Base-by-base conservation (phyloP, 169 alveolate genomes). In the Plasmodium fragile region DNA sequence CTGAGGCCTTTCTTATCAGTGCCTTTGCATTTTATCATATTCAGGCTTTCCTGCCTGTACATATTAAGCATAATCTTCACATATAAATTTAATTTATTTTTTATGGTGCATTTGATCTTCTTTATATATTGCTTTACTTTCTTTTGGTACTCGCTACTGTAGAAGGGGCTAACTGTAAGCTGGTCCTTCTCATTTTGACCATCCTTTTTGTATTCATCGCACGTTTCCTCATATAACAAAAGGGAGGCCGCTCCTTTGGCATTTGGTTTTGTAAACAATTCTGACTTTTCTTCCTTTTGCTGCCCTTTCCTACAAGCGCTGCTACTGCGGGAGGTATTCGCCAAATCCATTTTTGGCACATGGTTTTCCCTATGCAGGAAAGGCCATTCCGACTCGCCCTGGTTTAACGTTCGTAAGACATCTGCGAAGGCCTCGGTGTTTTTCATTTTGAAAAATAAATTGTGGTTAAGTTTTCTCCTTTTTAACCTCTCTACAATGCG, bases 31-130 rank as follows among this genome's bases (percentile, higher is more conserved):
- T 78, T 78, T 77, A 78, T 36, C 45, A 59, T 30, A 78, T 39
- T 52, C 36, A 16, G 22, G 18, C 90, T 52, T 32, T 87, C 93
- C 43, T 87, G 71, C 30, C 32, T 87, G 71, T 87, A 87, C 36
- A 77, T 70, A 18, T 77, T n/a, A 36, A 87, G 82, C 90, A 87
- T 87, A 59, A 87, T 39, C 43, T 87, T 77, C 25, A 87, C 93
- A 30, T 87, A 87, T 11, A 87, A 59, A 55, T 77, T 87, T 39
- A 75, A 34, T 65, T 87, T 87, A 79, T 87, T 87, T 45, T 52
- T 87, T 41, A 87, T 78, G n/a, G 71, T 78, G 13, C 13, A 65
- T 28, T 87, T 78, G 22, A 78, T 41, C 36, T 59, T 79, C 81
- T 87, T 79, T 36, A 22, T 13, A 39, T 43, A 78, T 34, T 41